Base-by-base conservation (phyloP, 2,329 filamentous ascomycete species). In the Davidsoniella neocaledoniae region DNA sequence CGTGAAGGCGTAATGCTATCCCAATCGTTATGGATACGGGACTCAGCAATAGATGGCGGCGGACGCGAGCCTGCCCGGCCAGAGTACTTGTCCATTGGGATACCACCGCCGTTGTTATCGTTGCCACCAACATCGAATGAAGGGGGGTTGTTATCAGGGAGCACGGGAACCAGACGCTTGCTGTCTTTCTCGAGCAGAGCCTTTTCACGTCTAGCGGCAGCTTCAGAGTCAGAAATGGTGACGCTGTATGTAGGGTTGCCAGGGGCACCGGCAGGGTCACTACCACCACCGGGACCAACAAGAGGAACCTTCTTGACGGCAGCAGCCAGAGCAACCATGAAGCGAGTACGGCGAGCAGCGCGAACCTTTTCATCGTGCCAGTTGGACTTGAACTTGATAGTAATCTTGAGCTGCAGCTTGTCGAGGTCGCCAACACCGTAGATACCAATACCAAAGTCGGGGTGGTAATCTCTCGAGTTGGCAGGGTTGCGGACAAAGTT, bases 321-420 rank as follows among this genome's bases (percentile, higher is more conserved):
- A 7, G 87, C 66, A 4, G 91, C 81, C 52, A 98, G 70, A 0
- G 91, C 91, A 61, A 88, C 94, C 79, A 96, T 94, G 68, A 98
- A 96, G 66, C 94, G 96, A 62, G 84, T 93, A 54, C 90, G 80
- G 48, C 88, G 79, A 5, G 82, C 75, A 16, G 81, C 81, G 39
- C 88, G 83, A 39, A 95, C 74, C 1, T 76, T 73, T 57, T 94
- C 90, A 64, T 95, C 87, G 57, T 86, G 78, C 84, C 85, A 90
- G 66, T 90, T 91, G 52, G 81, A 86, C 68, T 96, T 96, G 72
- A 96, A 87, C 60, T 83, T 79, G 60, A 95, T 87, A 58, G 84
- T 81, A 38, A 95, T 72, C 58, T 79, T 79, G 50, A 98, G 76
- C 57, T 83, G 75, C 46, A 96, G 71, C 68, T 94, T 94, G 65